Percentiles rank a stretch among this genome's conserved stretches.
Conservation (phyloP, 129 eudicot species). For the Centella asiatica region DNA sequence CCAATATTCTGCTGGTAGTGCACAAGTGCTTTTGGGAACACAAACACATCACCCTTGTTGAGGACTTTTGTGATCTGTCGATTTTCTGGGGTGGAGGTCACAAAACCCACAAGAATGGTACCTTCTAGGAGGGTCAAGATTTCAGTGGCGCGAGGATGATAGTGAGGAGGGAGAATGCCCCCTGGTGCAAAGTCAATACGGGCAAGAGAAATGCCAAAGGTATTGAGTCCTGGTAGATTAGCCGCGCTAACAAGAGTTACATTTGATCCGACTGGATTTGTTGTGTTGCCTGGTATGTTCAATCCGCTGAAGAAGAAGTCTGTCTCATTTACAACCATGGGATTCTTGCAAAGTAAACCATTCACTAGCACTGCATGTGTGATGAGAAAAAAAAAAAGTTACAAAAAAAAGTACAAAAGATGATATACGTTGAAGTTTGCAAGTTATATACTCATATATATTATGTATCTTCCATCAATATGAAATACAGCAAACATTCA, state of each 20-base stretch:
- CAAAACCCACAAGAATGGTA: not conserved
- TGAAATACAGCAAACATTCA: too few relatives aligned
- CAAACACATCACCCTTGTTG: not conserved
- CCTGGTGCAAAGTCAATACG: constrained; percentile 2
- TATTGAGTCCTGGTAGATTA: constrained; percentile 17
- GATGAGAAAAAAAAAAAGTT: not conserved
- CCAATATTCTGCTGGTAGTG: not conserved
- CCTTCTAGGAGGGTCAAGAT: not conserved
- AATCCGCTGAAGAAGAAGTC: constrained; percentile 20
- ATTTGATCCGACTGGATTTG: constrained; percentile 1
- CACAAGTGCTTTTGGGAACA: not conserved
- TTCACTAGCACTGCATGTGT: constrained; percentile 24
- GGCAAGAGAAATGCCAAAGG: constrained; percentile 9
- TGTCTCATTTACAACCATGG: constrained; percentile 6
- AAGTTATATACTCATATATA: too few relatives aligned
- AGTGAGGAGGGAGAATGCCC: not conserved
- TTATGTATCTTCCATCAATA: too few relatives aligned
- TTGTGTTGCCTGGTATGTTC: constrained; percentile 12
- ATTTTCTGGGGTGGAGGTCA: not conserved
- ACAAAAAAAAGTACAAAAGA: not conserved
- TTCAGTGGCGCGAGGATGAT: constrained; percentile 1
- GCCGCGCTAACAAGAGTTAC: constrained; percentile 2
- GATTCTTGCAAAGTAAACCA: constrained; percentile 19
- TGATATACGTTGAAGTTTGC: too few relatives aligned
- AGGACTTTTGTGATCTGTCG: constrained; percentile 1